Evolutionary conservation across 371 early-diverging fungal genomes (phyloP), one percentile per base, ranked within the genome.

Genomic region (Mortierella sp.): DNA sequence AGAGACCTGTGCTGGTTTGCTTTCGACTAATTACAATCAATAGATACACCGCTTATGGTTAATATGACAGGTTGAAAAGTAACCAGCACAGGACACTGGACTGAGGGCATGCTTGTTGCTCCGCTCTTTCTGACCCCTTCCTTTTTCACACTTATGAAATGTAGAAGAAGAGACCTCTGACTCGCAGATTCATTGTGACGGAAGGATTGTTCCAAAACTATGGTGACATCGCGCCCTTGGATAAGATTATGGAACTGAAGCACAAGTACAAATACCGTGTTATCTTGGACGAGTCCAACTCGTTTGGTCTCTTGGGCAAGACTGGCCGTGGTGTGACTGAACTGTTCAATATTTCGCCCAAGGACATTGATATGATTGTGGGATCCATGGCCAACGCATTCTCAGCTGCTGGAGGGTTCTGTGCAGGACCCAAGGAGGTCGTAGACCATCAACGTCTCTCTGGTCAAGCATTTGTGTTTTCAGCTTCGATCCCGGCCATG

Each of bases 401-500:
- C 23, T 90, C 93, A 26, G 83, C 95, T 0, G 88, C 95, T 2
- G 99, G 99, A 57, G 99, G 99, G 7, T 99, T 99, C 87, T 95
- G 95, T 81, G 92, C 92, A 55, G 96, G 96, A 21, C 86, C 88
- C 58, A 86, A 84, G 62, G 94, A 95, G 58, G 90, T 97, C 39
- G 87, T 96, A 23, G 98, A 98, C 65, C 97, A 99, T 84, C 94
- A 98, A 82, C 89, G 98, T 50, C 87, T 99, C 8, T 94, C 95
- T 10, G 96, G 98, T 10, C 83, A 86, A 19, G 93, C 96, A 0
- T 99, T 99, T 81, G 95, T 95, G 63, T 99, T 96, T 83, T 99
- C 99, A 28, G 99, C 99, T 7, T 95, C 99, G 14, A 88, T 99
- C 42, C 99, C 99, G 10, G 97, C 97, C 21, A 94, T 97, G 84